Evolutionary conservation across 75 land plant species (phyloP), one percentile per base, ranked within the genome.

Genomic region (Gnetum montanum): DNA sequence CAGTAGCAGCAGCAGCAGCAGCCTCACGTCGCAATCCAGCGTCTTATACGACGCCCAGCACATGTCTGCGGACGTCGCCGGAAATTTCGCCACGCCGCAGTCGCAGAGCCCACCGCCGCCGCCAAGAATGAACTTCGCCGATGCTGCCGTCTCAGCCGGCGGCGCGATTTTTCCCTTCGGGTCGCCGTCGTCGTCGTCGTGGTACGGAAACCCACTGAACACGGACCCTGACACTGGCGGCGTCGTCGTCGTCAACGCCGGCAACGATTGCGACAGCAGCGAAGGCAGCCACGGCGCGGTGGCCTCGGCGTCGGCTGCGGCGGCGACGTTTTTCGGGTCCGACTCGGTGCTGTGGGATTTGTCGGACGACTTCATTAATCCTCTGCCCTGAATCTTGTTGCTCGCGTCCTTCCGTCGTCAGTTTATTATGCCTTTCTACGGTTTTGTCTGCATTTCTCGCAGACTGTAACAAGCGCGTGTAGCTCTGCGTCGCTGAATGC

Each of bases 261-360:
- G 59, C 43, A 63, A 31, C 24, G 74, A 71, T 16, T 71, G 74
- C 2, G 74, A 60, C 0, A 28, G 70, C 30, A 0, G 72, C 57
- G 36, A 69, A 55, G 29, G 49, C 69, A 1, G 23, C 24, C 11
- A 43, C 47, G 15, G 57, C n/a, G 37, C 1, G 66, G 40, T 15
- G 66, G 60, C 3, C 41, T 15, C 2, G 56, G 34, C 1, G n/a
- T 29, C 0, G 57, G 35, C 20, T 57, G 61, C 31, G 43, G 19
- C 5, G 26, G 50, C 7, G 57, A 52, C 18, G 34, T n/a, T 57
- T 8, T 75, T 83, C 31, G 58, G 43, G 26, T 50, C 79, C 3
- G 83, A 79, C 10, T 68, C 65, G 20, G 70, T 58, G 12, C 47
- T 83, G 58, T 83, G 86, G 86, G 86, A 83, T 59, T 50, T 83